Evolutionary conservation across 208 protist genomes (phyloP), one percentile per base, ranked within the genome.

Genomic region (Porcisia deanei): DNA sequence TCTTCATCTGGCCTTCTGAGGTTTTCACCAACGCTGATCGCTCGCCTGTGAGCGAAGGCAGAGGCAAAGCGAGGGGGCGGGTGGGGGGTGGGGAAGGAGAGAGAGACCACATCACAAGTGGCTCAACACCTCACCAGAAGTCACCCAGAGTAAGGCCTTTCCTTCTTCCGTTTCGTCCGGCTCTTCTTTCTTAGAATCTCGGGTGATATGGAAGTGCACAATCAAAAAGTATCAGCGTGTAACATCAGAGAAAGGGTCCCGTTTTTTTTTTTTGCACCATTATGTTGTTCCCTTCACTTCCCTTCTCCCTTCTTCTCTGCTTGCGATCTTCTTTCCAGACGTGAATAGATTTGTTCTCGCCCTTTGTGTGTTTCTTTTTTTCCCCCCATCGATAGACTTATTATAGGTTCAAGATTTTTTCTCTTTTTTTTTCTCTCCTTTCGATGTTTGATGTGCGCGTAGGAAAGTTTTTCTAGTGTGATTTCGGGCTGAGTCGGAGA

Each of bases 331-430:
- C 64, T 34, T n/a, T 37, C n/a, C 2, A 10, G 3, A 3, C 30
- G 8, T 47, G 30, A 16, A 16, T 18, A 30, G 10, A 43, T 69
- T 53, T 30, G 34, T 8, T 12, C 7, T 37, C 12, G n/a, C 34
- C 22, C 25, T 34, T 41, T 2, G 7, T 10, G 22, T 10, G 22
- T 34, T 65, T 45, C 52, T 41, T 34, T 55, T 37, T 37, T 20
- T 71, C 14, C 3, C 54, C 14, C 8, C 22, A 30, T 30, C 5
- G 20, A 14, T 57, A 71, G 47, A 53, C 10, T 57, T 37, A 2
- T 34, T 49, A 71, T 71, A 71, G 66, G 55, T 57, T 52, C 63
- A 67, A n/a, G 20, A 12, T 65, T 10, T 65, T 12, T 10, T 45
- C 4, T 43, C 2, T 5, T 18, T 14, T 2, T 2, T 45, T 39